Conservation (phyloP, 108 stramenopile species). For the Discostella pseudostelligera region DNA sequence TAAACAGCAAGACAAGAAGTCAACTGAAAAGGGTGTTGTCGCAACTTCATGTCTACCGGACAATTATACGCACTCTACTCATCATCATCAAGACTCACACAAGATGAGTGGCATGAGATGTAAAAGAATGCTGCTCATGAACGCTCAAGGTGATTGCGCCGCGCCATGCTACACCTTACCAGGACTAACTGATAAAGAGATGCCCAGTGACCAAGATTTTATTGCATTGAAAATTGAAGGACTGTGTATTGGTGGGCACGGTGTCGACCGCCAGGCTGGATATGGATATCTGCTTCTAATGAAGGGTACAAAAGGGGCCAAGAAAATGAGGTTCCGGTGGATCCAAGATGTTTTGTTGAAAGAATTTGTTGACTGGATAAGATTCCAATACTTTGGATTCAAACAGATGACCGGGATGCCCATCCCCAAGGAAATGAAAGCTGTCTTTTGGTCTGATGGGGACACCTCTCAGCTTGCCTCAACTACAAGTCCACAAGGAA, state of each 20-base stretch:
- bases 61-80: not conserved
- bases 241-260: slow-evolving; percentile 10
- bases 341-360: not conserved
- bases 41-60: not conserved
- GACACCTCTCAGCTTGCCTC: slow-evolving; percentile 3
- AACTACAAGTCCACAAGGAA: not conserved
- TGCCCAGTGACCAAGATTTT: slow-evolving; percentile 6
- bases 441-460: slow-evolving; percentile 6
- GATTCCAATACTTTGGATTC: not conserved
- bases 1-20: not conserved
- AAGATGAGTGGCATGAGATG: slow-evolving; percentile 3
- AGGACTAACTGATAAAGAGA: slow-evolving; percentile 4
- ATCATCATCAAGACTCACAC: slow-evolving; percentile 10
- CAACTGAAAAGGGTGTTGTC: not conserved
- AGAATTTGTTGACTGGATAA: not conserved
- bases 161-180: not conserved
- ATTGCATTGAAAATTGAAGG: slow-evolving; percentile 7
- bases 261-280: not conserved
- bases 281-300: slow-evolving; percentile 2
- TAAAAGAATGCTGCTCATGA: not conserved
- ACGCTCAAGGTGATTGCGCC: slow-evolving; percentile 6
- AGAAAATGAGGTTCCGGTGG: slow-evolving; percentile 10
- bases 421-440: not conserved
- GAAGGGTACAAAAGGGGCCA: not conserved
- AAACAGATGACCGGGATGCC: not conserved